Evolutionary conservation across 176 grass and related monocot genomes (phyloP).

Genomic region (Hordeum marinum): DNA sequence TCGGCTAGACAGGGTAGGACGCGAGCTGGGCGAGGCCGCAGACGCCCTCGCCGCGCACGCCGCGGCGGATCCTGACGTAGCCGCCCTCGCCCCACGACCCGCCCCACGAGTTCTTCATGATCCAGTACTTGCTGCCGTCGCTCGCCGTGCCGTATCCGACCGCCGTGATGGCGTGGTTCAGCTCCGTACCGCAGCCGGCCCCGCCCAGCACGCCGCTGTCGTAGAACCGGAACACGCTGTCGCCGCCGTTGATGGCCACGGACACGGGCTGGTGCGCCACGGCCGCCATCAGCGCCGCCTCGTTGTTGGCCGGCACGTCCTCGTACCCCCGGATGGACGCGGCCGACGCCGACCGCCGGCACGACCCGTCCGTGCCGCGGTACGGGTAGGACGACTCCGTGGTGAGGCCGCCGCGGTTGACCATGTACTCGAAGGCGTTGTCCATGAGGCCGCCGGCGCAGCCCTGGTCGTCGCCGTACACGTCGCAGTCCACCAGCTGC

Average conservation of each 20-base stretch:
- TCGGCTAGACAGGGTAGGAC: slow-evolving; percentile 38
- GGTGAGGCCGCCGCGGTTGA: slow-evolving; percentile 32
- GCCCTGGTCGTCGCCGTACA: slow-evolving; percentile 41
- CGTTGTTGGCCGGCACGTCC: slow-evolving; percentile 50
- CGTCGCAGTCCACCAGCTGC: slow-evolving; percentile 66
- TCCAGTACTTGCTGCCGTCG: slow-evolving; percentile 49
- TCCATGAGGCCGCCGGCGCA: slow-evolving; percentile 63
- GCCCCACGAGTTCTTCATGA: slow-evolving; percentile 75
- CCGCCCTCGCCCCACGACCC: slow-evolving; percentile 48
- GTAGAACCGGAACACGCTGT: slow-evolving; percentile 49
- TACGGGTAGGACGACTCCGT: slow-evolving; percentile 55
- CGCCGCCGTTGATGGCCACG: slow-evolving; percentile 43
- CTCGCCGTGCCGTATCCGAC: slow-evolving; percentile 49
- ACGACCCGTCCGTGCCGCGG: slow-evolving; percentile 31
- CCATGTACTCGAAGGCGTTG: slow-evolving; percentile 50
- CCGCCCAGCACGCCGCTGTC: slow-evolving; percentile 43
- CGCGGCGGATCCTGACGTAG: slow-evolving; percentile 49
- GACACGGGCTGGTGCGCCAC: slow-evolving; percentile 55
- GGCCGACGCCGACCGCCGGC: slow-evolving; percentile 1
- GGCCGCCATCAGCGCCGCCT: slow-evolving; percentile 40
- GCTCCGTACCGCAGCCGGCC: slow-evolving; percentile 30
- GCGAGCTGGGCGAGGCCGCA: slow-evolving; percentile 53
- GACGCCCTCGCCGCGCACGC: slow-evolving; percentile 35
- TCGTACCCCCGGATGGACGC: slow-evolving; percentile 34
- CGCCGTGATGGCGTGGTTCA: slow-evolving; percentile 51